A percentile compares a stretch with the other conserved stretches of the same genome.
These are phyloP conservation scores for Phytophthora pistaciae DNA, from an alignment of 352 stramenopile species.

Conservation along the genomic window DNA sequence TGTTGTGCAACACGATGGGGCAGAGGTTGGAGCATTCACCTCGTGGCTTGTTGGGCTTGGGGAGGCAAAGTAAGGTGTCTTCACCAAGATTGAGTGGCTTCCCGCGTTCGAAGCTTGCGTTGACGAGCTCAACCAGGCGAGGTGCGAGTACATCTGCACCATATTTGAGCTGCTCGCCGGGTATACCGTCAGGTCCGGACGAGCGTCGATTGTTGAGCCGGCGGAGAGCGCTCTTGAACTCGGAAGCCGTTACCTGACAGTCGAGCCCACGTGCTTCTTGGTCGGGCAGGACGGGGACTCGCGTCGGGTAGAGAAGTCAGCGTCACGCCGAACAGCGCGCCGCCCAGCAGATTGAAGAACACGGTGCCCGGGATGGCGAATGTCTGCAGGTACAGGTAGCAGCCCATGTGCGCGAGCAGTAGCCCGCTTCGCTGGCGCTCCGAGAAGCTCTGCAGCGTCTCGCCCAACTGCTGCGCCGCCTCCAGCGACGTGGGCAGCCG, in stretches of 20 bases:
- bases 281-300: no score
- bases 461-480: constrained; percentile 69
- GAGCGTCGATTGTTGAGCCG: not conserved
- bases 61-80: constrained; percentile 3
- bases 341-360: constrained; percentile 84
- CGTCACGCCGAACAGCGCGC: constrained; percentile 76
- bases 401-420: constrained; percentile 74
- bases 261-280: not conserved
- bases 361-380: constrained; percentile 85
- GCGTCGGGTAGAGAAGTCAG: no score
- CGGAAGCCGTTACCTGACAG: not conserved
- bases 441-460: constrained; percentile 66
- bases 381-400: constrained; percentile 83
- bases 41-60: constrained; percentile 6
- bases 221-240: not conserved
- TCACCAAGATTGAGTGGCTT: not conserved
- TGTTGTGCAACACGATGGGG: constrained; percentile 11
- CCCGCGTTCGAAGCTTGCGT: not conserved
- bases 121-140: not conserved
- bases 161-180: not conserved
- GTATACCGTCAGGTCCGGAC: not conserved
- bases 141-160: not conserved
- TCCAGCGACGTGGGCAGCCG: constrained; percentile 70
- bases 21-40: constrained; percentile 8
- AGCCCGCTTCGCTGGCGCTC: constrained; percentile 46